A percentile compares a stretch with the other conserved stretches of the same genome.
Conservation (phyloP, 257 asterid genomes). For the Sherardia arvensis region DNA sequence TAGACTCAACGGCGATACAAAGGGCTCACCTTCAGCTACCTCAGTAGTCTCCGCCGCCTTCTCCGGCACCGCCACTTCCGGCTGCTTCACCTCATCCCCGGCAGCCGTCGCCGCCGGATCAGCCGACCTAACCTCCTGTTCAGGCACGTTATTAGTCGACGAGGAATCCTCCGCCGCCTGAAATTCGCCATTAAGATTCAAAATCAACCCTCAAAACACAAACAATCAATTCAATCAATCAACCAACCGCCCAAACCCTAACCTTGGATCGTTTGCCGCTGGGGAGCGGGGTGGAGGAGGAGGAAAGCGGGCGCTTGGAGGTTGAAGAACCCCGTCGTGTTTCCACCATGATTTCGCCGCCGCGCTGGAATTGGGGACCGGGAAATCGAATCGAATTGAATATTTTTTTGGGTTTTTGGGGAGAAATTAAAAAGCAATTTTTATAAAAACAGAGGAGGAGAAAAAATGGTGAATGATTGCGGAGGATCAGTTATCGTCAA, state of each 20-base stretch:
- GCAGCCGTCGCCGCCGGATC: slow-evolving; percentile 45
- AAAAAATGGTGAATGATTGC: slow-evolving; percentile 32
- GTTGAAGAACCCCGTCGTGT: slow-evolving; percentile 79
- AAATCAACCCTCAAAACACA: neutral
- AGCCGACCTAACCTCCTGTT: slow-evolving; percentile 51
- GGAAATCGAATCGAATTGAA: neutral
- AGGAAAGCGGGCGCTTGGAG: slow-evolving; percentile 57
- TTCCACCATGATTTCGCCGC: slow-evolving; percentile 60
- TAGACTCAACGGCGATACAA: slow-evolving; percentile 17
- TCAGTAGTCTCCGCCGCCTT: slow-evolving; percentile 25
- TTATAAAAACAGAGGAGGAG: slow-evolving; percentile 7
- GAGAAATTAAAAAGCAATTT: neutral
- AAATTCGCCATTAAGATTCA: slow-evolving; percentile 11
- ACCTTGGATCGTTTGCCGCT: slow-evolving; percentile 88
- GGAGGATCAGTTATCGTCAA: slow-evolving; percentile 27
- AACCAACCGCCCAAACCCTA: slow-evolving; percentile 17
- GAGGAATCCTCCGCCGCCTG: slow-evolving; percentile 71
- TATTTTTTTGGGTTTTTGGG: neutral
- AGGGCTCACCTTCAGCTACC: slow-evolving; percentile 39
- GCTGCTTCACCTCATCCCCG: slow-evolving; percentile 22
- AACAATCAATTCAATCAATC: neutral
- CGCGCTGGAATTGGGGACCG: slow-evolving; percentile 5
- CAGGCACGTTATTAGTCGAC: slow-evolving; percentile 45
- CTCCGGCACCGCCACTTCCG: slow-evolving; percentile 36
- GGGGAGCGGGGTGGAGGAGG: slow-evolving; percentile 49